Evolutionary conservation across 768 basidiomycete species (phyloP), one percentile per base, ranked within the genome.

Genomic region (Glaciozyma martinii): DNA sequence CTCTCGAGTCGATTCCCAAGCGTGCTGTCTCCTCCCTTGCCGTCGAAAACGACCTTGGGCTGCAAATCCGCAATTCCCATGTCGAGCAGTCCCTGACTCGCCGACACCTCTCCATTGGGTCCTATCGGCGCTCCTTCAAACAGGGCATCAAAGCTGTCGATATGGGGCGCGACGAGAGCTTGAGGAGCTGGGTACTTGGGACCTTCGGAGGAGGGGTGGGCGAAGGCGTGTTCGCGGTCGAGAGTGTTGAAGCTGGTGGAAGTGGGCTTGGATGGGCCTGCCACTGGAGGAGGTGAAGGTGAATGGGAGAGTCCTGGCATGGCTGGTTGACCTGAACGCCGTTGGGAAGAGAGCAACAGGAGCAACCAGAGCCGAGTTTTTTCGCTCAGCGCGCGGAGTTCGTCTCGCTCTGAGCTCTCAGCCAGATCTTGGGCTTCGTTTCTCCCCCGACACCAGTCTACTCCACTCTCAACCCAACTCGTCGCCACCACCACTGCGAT

Each of bases 71-170:
- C 83, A 18, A 97, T 73, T 12, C 83, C 89, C 3, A 90, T 78
- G 56, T 83, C 84, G 12, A 99, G 75, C 15, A 98, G 76, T 0
- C 95, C 95, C 42, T 81, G 81, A 19, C 85, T 85, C 71, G 86
- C 85, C 15, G 23, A 27, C n/a, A 63, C 33, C 18, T 59, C 27
- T 23, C 62, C 86, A 86, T 53, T 80, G 74, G 63, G 86, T 84
- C 61, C 88, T 76, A n/a, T 87, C 87, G 60, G 87, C 86, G 76
- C 67, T 19, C 69, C 91, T 73, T 97, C 93, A 76, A 97, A 93
- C 32, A 99, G 82, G 21, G 90, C 86, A 77, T 98, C 94, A 81
- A 99, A 98, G 46, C 89, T 91, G 76, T 97, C 88, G 67, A 98
- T 84, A 75, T 97, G 93, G 9, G 95, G 94, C 29, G 84, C 79